phyloP scores from a whole-genome alignment of 441 rosid species.

The Bocquillonia castaneifolia region DNA sequence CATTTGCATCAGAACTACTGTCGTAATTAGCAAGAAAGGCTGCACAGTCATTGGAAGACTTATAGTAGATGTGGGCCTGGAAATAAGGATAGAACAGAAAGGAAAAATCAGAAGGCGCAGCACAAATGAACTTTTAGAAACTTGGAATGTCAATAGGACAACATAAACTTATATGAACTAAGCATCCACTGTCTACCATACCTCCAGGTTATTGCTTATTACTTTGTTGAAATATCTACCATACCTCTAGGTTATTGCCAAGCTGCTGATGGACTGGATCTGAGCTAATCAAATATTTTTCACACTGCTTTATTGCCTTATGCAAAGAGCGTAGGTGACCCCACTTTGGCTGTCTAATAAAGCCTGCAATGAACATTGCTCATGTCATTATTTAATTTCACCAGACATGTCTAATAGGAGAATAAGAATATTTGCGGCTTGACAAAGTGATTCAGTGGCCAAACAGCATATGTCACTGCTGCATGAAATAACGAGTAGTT shows the following conservation, averaged over 20 bases:
- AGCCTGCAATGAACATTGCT: constrained; percentile 35
- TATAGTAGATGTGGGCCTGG: constrained; percentile 60
- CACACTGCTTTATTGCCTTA: constrained; percentile 52
- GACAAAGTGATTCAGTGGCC: neutral
- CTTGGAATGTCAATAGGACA: neutral
- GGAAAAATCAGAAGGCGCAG: neutral
- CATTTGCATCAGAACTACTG: constrained; percentile 41
- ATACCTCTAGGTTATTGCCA: constrained; percentile 52
- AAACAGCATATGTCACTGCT: neutral
- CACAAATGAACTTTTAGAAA: neutral
- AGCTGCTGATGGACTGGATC: constrained; percentile 41
- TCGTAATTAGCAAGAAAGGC: constrained; percentile 63
- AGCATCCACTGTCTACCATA: too few species aligned
- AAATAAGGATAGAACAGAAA: constrained; percentile 3
- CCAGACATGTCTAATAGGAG: neutral
- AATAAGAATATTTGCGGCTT: neutral
- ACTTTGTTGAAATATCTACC: neutral
- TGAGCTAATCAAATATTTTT: constrained; percentile 52
- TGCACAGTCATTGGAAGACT: constrained; percentile 47
- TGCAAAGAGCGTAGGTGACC: constrained; percentile 59
- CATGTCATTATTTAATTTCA: neutral
- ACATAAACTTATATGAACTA: too few species aligned
- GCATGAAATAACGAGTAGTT: neutral
- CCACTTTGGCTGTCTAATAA: constrained; percentile 71
- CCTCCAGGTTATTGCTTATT: too few species aligned